Conservation (phyloP, 2,329 filamentous ascomycete species). For the Epichloe sp. region DNA sequence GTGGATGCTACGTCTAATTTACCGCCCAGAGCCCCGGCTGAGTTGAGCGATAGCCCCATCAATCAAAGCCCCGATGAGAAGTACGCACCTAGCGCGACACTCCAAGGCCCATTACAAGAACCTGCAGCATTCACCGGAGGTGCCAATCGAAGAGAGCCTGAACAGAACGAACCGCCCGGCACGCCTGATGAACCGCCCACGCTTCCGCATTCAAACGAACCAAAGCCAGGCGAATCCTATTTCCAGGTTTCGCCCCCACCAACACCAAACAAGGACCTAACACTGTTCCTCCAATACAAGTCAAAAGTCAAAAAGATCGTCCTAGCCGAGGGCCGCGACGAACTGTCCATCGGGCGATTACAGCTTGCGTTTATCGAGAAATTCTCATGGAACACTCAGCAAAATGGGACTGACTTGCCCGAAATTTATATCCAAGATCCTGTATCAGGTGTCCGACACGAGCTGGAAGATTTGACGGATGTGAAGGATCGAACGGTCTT, state of each 20-base stretch:
- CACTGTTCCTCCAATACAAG: constrained; percentile 90
- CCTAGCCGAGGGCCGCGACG: constrained; percentile 68
- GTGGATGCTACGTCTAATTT: constrained; percentile 36
- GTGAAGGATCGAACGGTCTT: constrained; percentile 91
- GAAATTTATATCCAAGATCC: constrained; percentile 98
- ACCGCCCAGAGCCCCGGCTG: constrained; percentile 10
- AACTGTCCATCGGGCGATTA: constrained; percentile 73
- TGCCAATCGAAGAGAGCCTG: constrained; percentile 5
- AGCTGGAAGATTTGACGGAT: constrained; percentile 83
- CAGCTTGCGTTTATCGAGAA: constrained; percentile 98
- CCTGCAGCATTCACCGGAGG: constrained; percentile 18
- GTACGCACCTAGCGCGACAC: constrained; percentile 40
- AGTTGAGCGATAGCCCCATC: constrained; percentile 14
- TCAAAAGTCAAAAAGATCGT: constrained; percentile 95
- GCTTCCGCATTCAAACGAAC: constrained; percentile 23
- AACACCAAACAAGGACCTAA: constrained; percentile 67
- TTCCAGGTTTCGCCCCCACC: constrained; percentile 52
- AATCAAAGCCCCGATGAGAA: constrained; percentile 56
- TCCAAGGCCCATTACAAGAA: constrained; percentile 44
- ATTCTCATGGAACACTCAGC: constrained; percentile 96
- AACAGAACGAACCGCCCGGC: constrained; percentile 9
- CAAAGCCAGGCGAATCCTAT: constrained; percentile 33
- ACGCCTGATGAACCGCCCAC: constrained; percentile 11
- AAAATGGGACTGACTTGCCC: constrained; percentile 80
- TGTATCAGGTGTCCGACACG: constrained; percentile 89